phyloP scores from a whole-genome alignment of 2,329 filamentous ascomycete species.

The Neoarthrinium moseri region DNA sequence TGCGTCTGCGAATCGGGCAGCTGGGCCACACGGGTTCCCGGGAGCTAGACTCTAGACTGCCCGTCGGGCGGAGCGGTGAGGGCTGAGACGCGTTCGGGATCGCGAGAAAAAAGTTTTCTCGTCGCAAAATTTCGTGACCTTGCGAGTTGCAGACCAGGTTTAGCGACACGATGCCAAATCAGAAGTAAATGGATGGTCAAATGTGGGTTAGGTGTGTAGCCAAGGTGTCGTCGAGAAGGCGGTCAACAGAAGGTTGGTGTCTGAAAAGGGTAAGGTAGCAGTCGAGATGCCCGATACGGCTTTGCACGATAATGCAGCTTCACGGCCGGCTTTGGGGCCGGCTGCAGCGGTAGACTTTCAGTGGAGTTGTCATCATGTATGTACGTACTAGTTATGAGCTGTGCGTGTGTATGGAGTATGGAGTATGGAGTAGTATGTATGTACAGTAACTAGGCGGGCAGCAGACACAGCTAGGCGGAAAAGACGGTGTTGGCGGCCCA shows the following conservation, averaged over 20 bases:
- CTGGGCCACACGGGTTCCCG: slow-evolving; percentile 7
- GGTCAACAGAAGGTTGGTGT: slow-evolving; percentile 26
- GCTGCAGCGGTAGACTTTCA: slow-evolving; percentile 14
- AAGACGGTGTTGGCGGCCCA: too few relatives aligned
- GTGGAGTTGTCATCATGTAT: too few relatives aligned
- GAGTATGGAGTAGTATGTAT: too few relatives aligned
- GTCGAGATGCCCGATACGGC: too few relatives aligned
- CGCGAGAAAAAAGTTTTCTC: background rate
- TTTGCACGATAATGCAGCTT: too few relatives aligned
- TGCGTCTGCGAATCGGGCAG: slow-evolving; percentile 5
- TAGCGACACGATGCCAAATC: slow-evolving; percentile 14
- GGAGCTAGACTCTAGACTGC: slow-evolving; percentile 19
- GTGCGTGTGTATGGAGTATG: too few relatives aligned
- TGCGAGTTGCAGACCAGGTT: background rate
- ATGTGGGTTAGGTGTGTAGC: slow-evolving; percentile 16
- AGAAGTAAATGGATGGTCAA: slow-evolving; percentile 10
- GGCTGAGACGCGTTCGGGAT: background rate
- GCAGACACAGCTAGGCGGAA: too few relatives aligned
- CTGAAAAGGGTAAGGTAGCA: slow-evolving; percentile 13
- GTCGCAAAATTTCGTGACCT: slow-evolving; percentile 3
- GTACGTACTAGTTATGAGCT: too few relatives aligned
- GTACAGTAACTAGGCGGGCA: too few relatives aligned
- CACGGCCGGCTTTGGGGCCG: slow-evolving; percentile 15
- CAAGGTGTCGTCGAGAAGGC: slow-evolving; percentile 25
- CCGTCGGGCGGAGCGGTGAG: slow-evolving; percentile 23